These are phyloP conservation scores for Closterium sp. DNA, from an alignment of 139 green algal genomes.

Conservation along the genomic window DNA sequence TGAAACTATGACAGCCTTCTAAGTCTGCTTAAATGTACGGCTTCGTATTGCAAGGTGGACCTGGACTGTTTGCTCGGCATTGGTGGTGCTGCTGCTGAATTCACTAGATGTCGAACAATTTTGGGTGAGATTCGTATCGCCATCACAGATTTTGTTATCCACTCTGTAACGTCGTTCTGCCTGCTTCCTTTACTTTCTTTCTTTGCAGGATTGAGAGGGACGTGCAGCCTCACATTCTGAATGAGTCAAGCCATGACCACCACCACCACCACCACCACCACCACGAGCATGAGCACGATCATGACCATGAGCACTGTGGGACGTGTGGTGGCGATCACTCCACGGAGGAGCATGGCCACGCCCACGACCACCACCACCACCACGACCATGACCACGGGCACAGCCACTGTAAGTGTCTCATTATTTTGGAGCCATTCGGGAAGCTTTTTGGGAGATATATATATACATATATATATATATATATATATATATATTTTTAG, in stretches of 20 bases:
- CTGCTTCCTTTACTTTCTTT: background rate
- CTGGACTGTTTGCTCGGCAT: constrained; percentile 90
- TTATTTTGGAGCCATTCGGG: no score
- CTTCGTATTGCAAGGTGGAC: constrained; percentile 63
- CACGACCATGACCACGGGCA: background rate
- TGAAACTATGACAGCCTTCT: no score
- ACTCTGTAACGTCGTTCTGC: background rate
- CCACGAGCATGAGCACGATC: constrained; percentile 44
- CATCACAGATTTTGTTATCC: background rate
- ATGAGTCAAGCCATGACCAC: constrained; percentile 49
- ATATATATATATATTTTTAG: no score
- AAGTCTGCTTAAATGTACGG: no score
- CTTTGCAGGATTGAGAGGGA: constrained; percentile 70
- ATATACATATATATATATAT: no score
- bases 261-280: constrained; percentile 55
- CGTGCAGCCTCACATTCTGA: constrained; percentile 54
- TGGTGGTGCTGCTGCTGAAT: no score
- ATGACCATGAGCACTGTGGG: constrained; percentile 56
- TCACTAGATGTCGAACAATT: no score
- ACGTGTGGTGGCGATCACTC: constrained; percentile 5
- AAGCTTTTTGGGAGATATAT: no score
- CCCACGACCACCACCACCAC: constrained; percentile 58
- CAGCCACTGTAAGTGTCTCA: background rate
- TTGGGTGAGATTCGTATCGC: no score
- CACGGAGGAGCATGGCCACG: constrained; percentile 28